Base-by-base conservation (phyloP, 1,284 basidiomycete genomes). In the Anthracocystis panici-leucophaei region DNA sequence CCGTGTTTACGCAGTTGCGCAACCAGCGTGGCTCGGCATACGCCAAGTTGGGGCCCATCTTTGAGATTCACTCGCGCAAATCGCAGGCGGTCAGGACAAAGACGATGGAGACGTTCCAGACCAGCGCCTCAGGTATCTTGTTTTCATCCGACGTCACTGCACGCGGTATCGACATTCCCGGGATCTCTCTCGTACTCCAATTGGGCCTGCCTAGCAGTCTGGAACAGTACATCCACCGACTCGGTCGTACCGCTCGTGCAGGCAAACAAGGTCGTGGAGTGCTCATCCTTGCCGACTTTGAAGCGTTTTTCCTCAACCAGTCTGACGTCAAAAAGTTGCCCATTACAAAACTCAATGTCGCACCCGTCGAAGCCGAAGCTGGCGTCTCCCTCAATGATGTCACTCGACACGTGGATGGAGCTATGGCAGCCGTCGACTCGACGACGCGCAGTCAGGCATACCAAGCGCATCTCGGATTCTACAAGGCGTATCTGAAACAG, bases 111-210 rank as follows among this genome's bases (percentile, higher is more conserved):
- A 81, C 84, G 27, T 92, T 91, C 85, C 88, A 87, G 55, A 83
- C 84, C 7, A 87, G 88, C 0, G 82, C 78, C 25, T 86, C 84
- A 0, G 91, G 88, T 1, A 88, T 97, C 27, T 89, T 97, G 65
- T 88, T 97, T 77, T 92, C 91, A 1, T 94, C 93, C 0, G 95
- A 97, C 79, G 92, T 97, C 2, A 94, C 93, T 12, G 94, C 94
- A 11, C 90, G 94, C 62, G 94, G 94, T 21, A 91, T 97, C 63
- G 79, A 82, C 40, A 75, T 82, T 41, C 78, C 79, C 12, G 71
- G 72, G 23, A 82, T 86, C 21, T 89, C 89, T 0, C 85, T 88
- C 2, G 88, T 92, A 48, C 79, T 91, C 12, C 91, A 92, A 82
- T 84, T 89, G 35, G 90, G 80, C 78, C 53, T 78, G 21, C 79